Evolutionary conservation across 75 land plant species (phyloP), one percentile per base, ranked within the genome.

Genomic region (Cryptomeria japonica): DNA sequence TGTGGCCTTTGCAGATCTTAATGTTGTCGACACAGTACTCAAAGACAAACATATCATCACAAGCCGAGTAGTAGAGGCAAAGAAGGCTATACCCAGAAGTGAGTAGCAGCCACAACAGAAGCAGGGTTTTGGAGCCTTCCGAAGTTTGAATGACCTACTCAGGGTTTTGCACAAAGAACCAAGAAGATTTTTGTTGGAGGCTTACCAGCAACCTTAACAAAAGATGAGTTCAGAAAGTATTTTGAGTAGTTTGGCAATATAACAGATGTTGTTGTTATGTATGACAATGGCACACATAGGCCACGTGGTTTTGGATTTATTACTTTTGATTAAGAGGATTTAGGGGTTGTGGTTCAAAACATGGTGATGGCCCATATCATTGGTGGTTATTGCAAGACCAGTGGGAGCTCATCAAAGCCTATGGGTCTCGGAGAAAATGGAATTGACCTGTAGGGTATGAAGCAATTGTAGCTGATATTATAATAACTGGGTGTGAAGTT

Each of bases 251-350:
- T 92, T 90, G 98, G 98, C 41, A 89, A 86, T 70, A 95, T 96
- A 39, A 96, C 93, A 68, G 98, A 96, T 92, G 98, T 93, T 86
- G 98, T 96, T 13, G 93, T 96, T 46, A 96, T 96, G 98, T 94
- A 95, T 87, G 98, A 95, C 85, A 94, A 92, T 88, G 89, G 86
- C 53, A 96, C 98, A 14, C 94, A 95, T 64, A 90, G 98, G 56
- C 97, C 98, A 47, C 91, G 98, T 39, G 98, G 98, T n/a, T 96
- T 96, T 93, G 98, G 98, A 31, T 96, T 96, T 87, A 93, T 96
- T 70, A 93, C 97, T 8, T 96, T 96, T 88, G 98, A 96, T 82
- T 85, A 93, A 51, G 98, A 96, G 82, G 98, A 96, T 86, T n/a
- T n/a, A n/a, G n/a, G n/a, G n/a, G n/a, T n/a, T n/a, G n/a, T n/a